These are phyloP conservation scores for Penicillium mononematosum DNA, from an alignment of 495 filamentous ascomycete genomes.

Conservation along the genomic window DNA sequence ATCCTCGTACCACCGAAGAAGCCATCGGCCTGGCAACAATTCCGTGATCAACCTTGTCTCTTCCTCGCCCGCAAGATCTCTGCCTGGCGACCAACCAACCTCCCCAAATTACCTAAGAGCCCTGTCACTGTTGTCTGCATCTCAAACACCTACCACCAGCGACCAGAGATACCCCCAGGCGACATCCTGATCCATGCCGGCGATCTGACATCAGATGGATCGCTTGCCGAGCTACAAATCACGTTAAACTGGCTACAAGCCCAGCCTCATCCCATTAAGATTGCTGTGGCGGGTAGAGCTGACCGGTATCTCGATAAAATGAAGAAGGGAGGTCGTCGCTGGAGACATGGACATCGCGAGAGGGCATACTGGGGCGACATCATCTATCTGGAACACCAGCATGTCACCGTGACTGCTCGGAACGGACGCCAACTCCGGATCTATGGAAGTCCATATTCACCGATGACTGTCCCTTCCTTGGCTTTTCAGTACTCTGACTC, in stretches of 20 bases:
- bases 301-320: background rate
- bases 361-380: background rate
- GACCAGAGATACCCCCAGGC: background rate
- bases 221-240: background rate
- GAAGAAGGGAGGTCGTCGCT: background rate
- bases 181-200: conserved; percentile 2
- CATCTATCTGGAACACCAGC: background rate
- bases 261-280: background rate
- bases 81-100: background rate
- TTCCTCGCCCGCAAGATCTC: conserved; percentile 3
- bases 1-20: background rate
- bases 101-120: background rate
- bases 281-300: background rate
- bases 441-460: background rate
- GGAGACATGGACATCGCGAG: background rate
- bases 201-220: background rate
- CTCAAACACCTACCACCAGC: background rate
- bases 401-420: background rate
- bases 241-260: conserved; percentile 1
- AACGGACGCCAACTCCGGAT: background rate
- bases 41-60: background rate
- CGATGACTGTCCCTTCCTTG: background rate
- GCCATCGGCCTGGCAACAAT: background rate
- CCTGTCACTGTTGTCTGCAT: background rate
- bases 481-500: background rate